Evolutionary conservation across 2,329 filamentous ascomycete genomes (phyloP), one percentile per base, ranked within the genome.

Genomic region (Daldinia sp.): DNA sequence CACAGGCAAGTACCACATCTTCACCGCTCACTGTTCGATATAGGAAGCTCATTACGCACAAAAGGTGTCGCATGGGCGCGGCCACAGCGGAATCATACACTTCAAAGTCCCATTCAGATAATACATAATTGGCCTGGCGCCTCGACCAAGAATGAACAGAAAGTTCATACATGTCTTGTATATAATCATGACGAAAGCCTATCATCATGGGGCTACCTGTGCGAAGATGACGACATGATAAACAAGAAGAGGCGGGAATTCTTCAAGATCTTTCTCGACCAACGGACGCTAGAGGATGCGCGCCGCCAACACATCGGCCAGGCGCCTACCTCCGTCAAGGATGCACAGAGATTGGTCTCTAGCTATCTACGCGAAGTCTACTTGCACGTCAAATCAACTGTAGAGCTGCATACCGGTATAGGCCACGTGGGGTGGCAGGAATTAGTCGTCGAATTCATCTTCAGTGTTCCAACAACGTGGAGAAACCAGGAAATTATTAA

Each of bases 391-490:
- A 83, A 83, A 61, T 81, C 83, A 41, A 81, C 79, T 0, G 79
- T 85, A 13, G 81, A 79, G 72, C 77, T 75, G 20, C 78, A 82
- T 53, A 78, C 80, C 4, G 82, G 82, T 0, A 77, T 78, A 28
- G 73, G 76, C 1, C 77, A 79, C 2, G 57, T 73, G 1, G 81
- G 82, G 10, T 87, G 85, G 85, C 73, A 72, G n/a, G 75, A 74
- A 42, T 80, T 85, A 60, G 77, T 77, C 0, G 82, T 88, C 1
- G 81, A 84, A 42, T 89, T 88, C 70, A 76, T 88, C 7, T 88
- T 88, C 76, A 86, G 84, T 51, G 85, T 87, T 0, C 87, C 87
- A 0, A 88, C 86, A 1, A 88, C 86, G 0, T 89, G 86, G 86
- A 81, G 79, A 9, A 83, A 78, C 1, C 78, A 84, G 64, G 80